A percentile compares a stretch with the other conserved stretches of the same genome.
phyloP scores from a whole-genome alignment of 2,329 filamentous ascomycete genomes.

The Phaeosphaeria sp. region DNA sequence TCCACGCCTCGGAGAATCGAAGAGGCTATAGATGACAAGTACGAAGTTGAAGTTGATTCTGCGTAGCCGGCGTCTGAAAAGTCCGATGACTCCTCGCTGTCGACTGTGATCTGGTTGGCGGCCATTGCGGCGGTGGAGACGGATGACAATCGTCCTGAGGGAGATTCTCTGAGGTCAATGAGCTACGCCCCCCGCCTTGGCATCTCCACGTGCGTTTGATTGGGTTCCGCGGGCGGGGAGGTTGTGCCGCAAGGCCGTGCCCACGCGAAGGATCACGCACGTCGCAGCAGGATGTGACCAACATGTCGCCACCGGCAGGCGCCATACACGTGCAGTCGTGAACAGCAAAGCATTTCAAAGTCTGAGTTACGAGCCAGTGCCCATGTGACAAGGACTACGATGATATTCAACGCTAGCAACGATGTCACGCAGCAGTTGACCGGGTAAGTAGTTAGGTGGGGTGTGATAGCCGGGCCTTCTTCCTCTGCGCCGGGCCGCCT shows the following conservation, averaged over 20 bases:
- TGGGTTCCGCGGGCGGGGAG: no score
- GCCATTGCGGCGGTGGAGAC: slow-evolving; percentile 1
- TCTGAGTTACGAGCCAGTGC: not conserved
- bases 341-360: not conserved
- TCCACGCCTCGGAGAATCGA: slow-evolving; percentile 8
- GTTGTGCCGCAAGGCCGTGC: not conserved
- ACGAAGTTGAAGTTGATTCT: slow-evolving; percentile 10
- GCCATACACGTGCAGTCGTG: not conserved
- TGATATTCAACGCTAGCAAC: not conserved
- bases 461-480: not conserved
- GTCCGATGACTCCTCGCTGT: slow-evolving; percentile 6
- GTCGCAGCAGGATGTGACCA: not conserved
- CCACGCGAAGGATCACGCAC: not conserved
- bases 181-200: not conserved
- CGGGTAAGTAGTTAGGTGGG: not conserved
- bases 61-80: slow-evolving; percentile 11
- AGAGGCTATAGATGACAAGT: slow-evolving; percentile 9
- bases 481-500: not conserved
- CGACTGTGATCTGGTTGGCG: slow-evolving; percentile 5
- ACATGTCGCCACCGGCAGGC: not conserved
- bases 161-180: not conserved
- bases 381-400: not conserved
- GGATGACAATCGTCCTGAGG: not conserved
- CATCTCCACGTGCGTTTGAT: no score
- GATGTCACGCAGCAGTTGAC: not conserved